Evolutionary conservation across 306 rosid species (phyloP).

Genomic region (Prunus mume): DNA sequence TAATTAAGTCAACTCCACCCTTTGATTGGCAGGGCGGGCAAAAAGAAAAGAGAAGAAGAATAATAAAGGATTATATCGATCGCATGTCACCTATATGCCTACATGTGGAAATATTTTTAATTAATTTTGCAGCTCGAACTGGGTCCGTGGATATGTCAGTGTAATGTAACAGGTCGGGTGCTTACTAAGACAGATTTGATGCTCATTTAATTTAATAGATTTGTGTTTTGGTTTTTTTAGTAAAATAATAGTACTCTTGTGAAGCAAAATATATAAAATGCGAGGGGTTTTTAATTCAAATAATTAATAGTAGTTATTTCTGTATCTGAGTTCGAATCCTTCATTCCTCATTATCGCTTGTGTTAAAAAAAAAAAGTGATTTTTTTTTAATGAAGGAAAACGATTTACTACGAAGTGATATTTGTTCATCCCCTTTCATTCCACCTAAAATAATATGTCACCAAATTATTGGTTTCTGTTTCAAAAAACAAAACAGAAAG

Average conservation of each 20-base stretch:
- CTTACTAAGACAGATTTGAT: not conserved
- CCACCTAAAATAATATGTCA: too few species aligned
- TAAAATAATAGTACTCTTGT: too few species aligned
- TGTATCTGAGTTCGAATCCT: too few species aligned
- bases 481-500: too few species aligned
- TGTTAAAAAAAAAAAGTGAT: too few species aligned
- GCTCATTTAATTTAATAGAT: not conserved
- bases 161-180: not conserved
- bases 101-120: not conserved
- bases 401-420: too few species aligned
- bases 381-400: too few species aligned
- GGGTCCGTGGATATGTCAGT: not conserved
- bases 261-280: too few species aligned
- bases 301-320: too few species aligned
- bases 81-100: not conserved
- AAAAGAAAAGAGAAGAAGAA: not conserved
- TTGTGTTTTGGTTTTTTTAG: not conserved
- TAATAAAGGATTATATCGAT: not conserved
- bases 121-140: not conserved
- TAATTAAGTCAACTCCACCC: not conserved
- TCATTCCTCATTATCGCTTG: rapidly evolving
- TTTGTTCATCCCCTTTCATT: too few species aligned
- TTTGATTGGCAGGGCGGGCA: not conserved
- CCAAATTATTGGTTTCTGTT: too few species aligned
- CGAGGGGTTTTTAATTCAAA: too few species aligned